Percentiles rank a stretch among this genome's conserved stretches.
Evolutionary conservation across 2,329 filamentous ascomycete species (phyloP).

Genomic region (Aspergillus costaricaensis): DNA sequence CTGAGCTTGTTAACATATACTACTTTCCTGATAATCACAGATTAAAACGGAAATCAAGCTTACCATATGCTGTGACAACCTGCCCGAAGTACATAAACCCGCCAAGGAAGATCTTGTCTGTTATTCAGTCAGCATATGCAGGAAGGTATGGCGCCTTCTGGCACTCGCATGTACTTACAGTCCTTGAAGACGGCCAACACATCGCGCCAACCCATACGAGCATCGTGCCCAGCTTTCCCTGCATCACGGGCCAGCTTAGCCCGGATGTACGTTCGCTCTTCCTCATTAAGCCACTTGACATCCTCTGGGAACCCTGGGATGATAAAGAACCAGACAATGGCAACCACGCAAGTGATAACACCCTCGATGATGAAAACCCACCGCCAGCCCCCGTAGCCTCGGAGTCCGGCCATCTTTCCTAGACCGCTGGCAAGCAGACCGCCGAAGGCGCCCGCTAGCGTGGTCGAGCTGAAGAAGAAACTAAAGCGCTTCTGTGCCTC

Average conservation of each 20-base stretch:
- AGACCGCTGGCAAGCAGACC: constrained; percentile 63
- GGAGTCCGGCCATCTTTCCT: constrained; percentile 56
- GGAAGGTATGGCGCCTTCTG: background rate
- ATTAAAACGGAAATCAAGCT: constrained; percentile 4
- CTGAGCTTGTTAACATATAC: constrained; percentile 26
- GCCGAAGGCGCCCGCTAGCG: constrained; percentile 63
- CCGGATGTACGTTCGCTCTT: constrained; percentile 68
- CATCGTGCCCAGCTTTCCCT: constrained; percentile 65
- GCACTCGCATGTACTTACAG: constrained; percentile 40
- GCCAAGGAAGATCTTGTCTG: constrained; percentile 67
- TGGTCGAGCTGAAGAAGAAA: constrained; percentile 83
- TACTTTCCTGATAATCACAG: background rate
- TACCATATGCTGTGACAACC: constrained; percentile 72
- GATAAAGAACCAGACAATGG: constrained; percentile 62
- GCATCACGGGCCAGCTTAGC: constrained; percentile 69
- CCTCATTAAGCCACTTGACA: constrained; percentile 69
- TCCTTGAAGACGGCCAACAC: constrained; percentile 68
- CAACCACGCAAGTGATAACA: constrained; percentile 61
- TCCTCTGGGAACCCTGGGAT: constrained; percentile 76
- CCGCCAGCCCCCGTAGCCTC: constrained; percentile 60
- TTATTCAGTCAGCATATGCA: constrained; percentile 17
- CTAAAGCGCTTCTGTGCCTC: constrained; percentile 91
- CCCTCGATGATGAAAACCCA: constrained; percentile 65
- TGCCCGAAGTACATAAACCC: constrained; percentile 81
- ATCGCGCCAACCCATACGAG: constrained; percentile 61